phyloP scores from a whole-genome alignment of 2,329 filamentous ascomycete genomes.

The Xylariaceae sp. region DNA sequence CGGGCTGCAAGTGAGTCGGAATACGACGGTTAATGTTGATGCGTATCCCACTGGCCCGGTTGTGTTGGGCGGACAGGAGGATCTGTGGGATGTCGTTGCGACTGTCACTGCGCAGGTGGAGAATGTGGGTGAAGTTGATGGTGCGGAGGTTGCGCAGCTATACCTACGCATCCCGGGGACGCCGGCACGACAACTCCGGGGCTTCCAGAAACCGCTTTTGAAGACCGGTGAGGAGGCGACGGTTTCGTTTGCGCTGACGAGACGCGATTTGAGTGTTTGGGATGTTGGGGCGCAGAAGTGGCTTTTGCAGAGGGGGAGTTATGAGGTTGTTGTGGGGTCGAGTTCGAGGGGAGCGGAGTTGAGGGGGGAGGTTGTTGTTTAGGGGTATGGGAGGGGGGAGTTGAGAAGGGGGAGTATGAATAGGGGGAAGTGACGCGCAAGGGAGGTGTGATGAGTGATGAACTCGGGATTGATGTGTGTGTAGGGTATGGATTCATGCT shows the following conservation, averaged over 20 bases:
- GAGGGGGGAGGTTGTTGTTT: conserved; percentile 36
- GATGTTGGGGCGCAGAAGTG: conserved; percentile 57
- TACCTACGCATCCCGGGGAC: conserved; percentile 43
- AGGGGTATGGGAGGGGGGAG: no score
- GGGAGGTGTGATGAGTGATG: no score
- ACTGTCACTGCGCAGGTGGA: conserved; percentile 36
- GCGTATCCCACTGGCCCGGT: conserved; percentile 38
- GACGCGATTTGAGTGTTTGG: conserved; percentile 64
- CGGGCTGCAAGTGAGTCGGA: conserved; percentile 35
- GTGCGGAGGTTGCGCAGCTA: conserved; percentile 45
- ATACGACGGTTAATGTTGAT: conserved; percentile 26
- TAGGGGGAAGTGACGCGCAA: no score
- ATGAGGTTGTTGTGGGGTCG: conserved; percentile 42
- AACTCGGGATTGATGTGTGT: no score
- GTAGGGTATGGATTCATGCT: no score
- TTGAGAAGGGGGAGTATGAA: no score
- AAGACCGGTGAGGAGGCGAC: conserved; percentile 40
- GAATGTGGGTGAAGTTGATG: conserved; percentile 40
- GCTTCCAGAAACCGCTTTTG: conserved; percentile 58
- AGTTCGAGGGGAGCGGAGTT: conserved; percentile 44
- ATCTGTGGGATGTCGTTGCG: conserved; percentile 45
- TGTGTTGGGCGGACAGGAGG: conserved; percentile 40
- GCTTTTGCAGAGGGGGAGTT: conserved; percentile 45
- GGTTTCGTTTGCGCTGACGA: conserved; percentile 49
- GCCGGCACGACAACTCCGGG: conserved; percentile 57